Percentiles rank a stretch among this genome's conserved stretches.
Evolutionary conservation across 1,139 yeast species (phyloP).

Genomic region (Saccharomyces hybrid): DNA sequence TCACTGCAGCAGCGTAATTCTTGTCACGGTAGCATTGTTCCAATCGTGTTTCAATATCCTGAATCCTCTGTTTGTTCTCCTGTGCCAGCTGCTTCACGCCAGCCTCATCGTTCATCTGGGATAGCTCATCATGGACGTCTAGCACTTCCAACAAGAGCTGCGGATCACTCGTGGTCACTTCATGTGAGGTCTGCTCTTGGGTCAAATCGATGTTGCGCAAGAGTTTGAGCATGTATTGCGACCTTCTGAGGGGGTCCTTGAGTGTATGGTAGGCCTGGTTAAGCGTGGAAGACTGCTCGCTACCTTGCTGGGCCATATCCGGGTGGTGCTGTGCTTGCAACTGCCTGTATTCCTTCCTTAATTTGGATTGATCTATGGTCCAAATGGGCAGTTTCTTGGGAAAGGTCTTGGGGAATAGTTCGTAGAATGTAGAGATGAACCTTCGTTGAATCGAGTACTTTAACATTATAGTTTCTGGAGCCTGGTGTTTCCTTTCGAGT

Average conservation of each 20-base stretch:
- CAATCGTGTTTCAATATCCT: conserved; percentile 32
- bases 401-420: conserved; percentile 67
- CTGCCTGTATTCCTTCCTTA: conserved; percentile 66
- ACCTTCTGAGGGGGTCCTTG: conserved; percentile 60
- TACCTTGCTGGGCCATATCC: conserved; percentile 41
- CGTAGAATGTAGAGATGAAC: conserved; percentile 35
- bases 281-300: conserved; percentile 37
- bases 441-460: conserved; percentile 9
- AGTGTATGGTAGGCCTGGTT: conserved; percentile 72
- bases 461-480: neutral
- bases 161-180: conserved; percentile 40
- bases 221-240: conserved; percentile 45
- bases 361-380: conserved; percentile 42
- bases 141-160: conserved; percentile 61
- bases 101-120: conserved; percentile 48
- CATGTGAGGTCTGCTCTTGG: conserved; percentile 32
- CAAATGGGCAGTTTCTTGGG: conserved; percentile 65
- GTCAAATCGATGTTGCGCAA: conserved; percentile 39
- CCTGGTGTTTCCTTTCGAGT: neutral
- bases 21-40: conserved; percentile 33
- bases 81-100: conserved; percentile 47
- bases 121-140: conserved; percentile 72
- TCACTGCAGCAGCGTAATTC: conserved; percentile 42
- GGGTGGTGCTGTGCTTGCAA: conserved; percentile 78
- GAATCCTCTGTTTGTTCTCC: conserved; percentile 52